phyloP scores from a whole-genome alignment of 2,329 filamentous ascomycete species.

The Anisogramma anomala region DNA sequence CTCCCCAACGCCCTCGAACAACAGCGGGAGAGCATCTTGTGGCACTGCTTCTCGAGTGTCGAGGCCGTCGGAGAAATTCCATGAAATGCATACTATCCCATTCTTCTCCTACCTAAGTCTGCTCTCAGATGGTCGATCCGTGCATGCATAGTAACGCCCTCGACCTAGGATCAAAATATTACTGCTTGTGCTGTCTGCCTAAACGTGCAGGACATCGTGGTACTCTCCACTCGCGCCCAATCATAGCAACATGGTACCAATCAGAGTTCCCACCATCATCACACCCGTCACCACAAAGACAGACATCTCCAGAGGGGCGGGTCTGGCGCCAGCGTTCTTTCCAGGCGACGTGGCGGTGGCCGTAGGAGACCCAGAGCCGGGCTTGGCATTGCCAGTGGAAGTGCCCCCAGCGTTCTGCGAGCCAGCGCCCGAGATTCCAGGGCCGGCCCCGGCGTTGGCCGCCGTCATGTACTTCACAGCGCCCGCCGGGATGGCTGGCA shows the following conservation, averaged over 20 bases:
- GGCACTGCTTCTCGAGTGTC: not conserved
- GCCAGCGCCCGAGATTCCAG: constrained; percentile 40
- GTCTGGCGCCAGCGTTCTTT: constrained; percentile 24
- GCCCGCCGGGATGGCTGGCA: constrained; percentile 40
- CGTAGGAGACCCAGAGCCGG: constrained; percentile 28
- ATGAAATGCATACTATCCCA: not conserved
- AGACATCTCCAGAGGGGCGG: constrained; percentile 26
- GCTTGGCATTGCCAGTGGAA: constrained; percentile 31
- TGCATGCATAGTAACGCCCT: constrained; percentile 3
- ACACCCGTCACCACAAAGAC: constrained; percentile 26
- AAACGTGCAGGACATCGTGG: not conserved
- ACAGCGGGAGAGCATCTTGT: no score
- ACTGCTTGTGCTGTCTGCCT: no score
- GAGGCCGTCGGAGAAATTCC: not conserved
- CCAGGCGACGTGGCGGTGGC: constrained; percentile 22
- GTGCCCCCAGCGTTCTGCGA: constrained; percentile 41
- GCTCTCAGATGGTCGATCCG: not conserved
- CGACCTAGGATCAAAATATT: not conserved
- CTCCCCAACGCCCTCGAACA: no score
- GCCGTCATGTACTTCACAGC: constrained; percentile 42
- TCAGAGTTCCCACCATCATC: constrained; percentile 26
- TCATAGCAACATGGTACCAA: constrained; percentile 31
- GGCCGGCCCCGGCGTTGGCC: constrained; percentile 39
- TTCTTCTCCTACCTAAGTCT: not conserved
- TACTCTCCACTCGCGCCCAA: not conserved